Evolutionary conservation across 2,329 filamentous ascomycete species (phyloP), one percentile per base, ranked within the genome.

Genomic region (Fusarium nematophilum): DNA sequence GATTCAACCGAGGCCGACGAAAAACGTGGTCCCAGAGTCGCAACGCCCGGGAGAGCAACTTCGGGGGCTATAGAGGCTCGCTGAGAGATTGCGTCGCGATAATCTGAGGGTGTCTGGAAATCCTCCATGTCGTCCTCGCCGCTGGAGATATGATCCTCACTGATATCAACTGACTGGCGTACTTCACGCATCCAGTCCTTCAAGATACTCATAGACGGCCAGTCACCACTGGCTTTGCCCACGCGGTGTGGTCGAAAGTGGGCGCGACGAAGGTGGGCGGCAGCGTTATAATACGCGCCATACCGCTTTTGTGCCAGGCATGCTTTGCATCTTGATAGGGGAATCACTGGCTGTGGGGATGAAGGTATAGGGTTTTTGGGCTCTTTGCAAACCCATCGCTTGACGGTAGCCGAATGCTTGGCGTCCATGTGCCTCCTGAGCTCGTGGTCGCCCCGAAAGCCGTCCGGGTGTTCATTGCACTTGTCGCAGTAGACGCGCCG

Each of bases 401-500:
- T 83, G 23, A 84, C 81, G 29, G 83, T 68, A 9, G 81, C 77
- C 4, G 83, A 82, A 62, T 86, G 83, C 56, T 85, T 85, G 5
- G 83, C 83, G 56, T 86, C 83, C 14, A 78, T 80, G 72, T 93
- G 90, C 53, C 90, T 83, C 50, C 89, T 82, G 42, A 93, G 81
- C 73, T 97, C 93, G 73, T 97, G 93, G 51, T 96, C 92, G 53
- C 93, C 93, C 38, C 93, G 89, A 73, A 97, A 97, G 5, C 93
- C 93, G 57, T 93, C 89, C 3, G 90, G 90, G 57, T 94, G 88
- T 68, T 92, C 90, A 64, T 89, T 87, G 78, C 93, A 97, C 66
- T 90, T 85, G 14, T 81, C 79, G 74, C 93, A 97, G 71, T 86
- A 88, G 43, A 93, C 89, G 64, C 92, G 90, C 18, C 87, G 85